Base-by-base conservation (phyloP, 1,139 yeast genomes). In the Lodderomyces orthopsilosis region DNA sequence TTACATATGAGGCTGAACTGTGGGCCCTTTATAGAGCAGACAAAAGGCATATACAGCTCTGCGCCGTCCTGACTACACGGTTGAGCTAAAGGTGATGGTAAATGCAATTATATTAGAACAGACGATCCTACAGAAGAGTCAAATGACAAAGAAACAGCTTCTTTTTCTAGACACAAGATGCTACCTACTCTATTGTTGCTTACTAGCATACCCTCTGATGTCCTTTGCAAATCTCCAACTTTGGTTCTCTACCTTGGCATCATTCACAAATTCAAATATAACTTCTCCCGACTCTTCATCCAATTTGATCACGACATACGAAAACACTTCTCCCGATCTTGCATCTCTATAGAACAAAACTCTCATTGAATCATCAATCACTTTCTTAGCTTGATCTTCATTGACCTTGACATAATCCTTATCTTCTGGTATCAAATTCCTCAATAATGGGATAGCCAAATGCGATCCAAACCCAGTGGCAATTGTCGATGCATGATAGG, bases 401-500 rank as follows among this genome's bases (percentile, higher is more conserved):
- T 79, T 70, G 22, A 93, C 78, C 37, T 82, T 79, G 23, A 71
- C 79, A 54, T 74, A 82, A 54, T 90, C 96, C 32, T 77, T 82
- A 53, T 91, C 97, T 38, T 73, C 70, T 46, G 91, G 95, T 40
- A 86, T 88, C 48, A 85, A 75, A 61, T 86, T 82, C 69, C 99
- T 84, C 62, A 94, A 75, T 53, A 94, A 70, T 28, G 99, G 99
- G 37, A 90, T 69, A 3, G 98, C 98, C 64, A 94, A 74, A 64
- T 94, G 93, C 10, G 95, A 85, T 46, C 98, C 99, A 63, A 91
- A 93, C 1, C 99, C 99, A 2, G 98, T 91, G 40, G 98, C 96
- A 49, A 94, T 70, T 3, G 95, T 77, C 27, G 96, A 95, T 0
- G 98, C 77, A 7, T 88, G 78, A 64, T 87, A 94, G 0, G 95